These are phyloP conservation scores for Citrus inodora DNA, from an alignment of 345 rosid species.

Conservation along the genomic window DNA sequence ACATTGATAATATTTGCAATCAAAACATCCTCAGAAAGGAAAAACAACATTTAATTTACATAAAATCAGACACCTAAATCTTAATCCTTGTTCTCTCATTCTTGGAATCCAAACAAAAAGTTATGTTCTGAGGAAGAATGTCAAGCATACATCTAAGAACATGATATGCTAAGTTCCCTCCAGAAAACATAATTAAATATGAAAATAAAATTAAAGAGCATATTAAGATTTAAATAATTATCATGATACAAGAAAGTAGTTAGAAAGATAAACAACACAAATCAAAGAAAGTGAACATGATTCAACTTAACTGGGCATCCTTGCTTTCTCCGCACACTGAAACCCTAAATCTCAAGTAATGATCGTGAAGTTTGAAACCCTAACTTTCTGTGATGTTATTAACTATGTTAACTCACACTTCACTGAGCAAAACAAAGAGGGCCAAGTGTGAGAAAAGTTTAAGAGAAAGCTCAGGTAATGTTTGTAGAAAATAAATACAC, in stretches of 20 bases:
- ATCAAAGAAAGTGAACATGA: neutral
- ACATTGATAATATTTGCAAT: neutral
- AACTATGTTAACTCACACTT: neutral
- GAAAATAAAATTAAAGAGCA: neutral
- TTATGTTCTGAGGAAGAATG: neutral
- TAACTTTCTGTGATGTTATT: slow-evolving; percentile 1
- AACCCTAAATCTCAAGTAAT: slow-evolving; percentile 16
- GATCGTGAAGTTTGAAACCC: neutral
- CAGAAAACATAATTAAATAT: neutral
- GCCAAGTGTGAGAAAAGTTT: slow-evolving; percentile 7
- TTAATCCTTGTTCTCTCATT: neutral
- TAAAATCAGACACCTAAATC: neutral
- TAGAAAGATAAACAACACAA: too few relatives aligned
- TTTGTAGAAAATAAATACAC: slow-evolving; percentile 8
- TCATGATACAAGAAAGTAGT: neutral
- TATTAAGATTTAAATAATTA: neutral
- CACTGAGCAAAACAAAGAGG: neutral
- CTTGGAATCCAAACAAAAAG: neutral
- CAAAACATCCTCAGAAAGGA: neutral
- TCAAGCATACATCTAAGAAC: neutral
- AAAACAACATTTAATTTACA: neutral
- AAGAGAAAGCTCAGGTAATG: slow-evolving; percentile 14
- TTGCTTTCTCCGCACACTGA: slow-evolving; percentile 7
- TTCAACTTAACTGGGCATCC: slow-evolving; percentile 4
- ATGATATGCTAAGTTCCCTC: neutral